Base-by-base conservation (phyloP, 129 eudicot species). In the Lactuca saligna region DNA sequence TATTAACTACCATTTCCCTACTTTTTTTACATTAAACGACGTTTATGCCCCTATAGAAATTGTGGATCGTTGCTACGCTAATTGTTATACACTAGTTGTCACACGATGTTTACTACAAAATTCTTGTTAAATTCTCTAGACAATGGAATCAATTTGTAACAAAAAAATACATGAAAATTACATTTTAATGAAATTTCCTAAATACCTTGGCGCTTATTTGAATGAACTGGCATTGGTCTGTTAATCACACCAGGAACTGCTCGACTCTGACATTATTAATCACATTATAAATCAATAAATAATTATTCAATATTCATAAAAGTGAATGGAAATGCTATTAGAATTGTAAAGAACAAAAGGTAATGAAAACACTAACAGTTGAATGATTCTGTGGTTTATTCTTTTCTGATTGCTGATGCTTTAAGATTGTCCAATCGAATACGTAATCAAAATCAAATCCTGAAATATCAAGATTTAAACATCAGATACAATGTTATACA, bases 381-480 rank as follows among this genome's bases (percentile, higher is more conserved):
- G 84, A 83, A 79, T 70, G 79, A 63, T 79, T 77, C 44, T 82
- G 94, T 41, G 74, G 25, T 63, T 75, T 83, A 20, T 69, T 61
- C 77, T 61, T 81, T 72, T 79, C 89, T 20, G 96, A 77, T 72
- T 85, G 95, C 71, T 92, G 95, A 72, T 84, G 83, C 74, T 92
- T 92, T 53, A 84, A 75, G 61, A 86, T 78, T 57, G 96, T 92
- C 96, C 98, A 92, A 78, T 89, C 96, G 74, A 88, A 92, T 56
- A 89, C 67, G 63, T 81, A 81, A 86, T 92, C 98, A 77, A 81
- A 80, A 54, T 83, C 81, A 81, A 71, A 82, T 63, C 87, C 98
- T 91, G 91, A 67, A 17, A 70, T 25, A 25, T 25, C 29, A 25
- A 25, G 29, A 25, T 25, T 25, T 25, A 25, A 25, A 25, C 29